Percentiles rank a stretch among this genome's conserved stretches.
Evolutionary conservation across 75 land plant species (phyloP).

Genomic region (Pinus tabuliformis): DNA sequence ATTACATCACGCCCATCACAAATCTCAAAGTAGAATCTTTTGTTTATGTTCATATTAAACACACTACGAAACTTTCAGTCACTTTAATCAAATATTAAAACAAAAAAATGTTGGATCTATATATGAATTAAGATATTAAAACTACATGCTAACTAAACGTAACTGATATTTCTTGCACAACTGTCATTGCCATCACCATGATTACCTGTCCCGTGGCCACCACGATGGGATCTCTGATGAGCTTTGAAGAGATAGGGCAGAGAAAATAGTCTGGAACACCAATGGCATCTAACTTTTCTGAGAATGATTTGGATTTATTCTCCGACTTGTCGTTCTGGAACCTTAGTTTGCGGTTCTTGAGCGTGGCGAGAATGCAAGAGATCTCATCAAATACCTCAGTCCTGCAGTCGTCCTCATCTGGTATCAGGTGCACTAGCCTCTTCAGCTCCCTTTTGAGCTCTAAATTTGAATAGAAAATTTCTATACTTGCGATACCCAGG

Average conservation of each 20-base stretch:
- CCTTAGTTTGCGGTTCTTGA: constrained; percentile 24
- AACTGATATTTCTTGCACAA: too few relatives aligned
- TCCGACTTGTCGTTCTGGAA: not conserved
- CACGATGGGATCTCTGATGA: constrained; percentile 83
- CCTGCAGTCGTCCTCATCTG: constrained; percentile 20
- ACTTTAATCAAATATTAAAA: too few relatives aligned
- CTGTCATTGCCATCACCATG: too few relatives aligned
- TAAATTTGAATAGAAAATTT: not conserved
- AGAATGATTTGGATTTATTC: not conserved
- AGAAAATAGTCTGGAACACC: constrained; percentile 56
- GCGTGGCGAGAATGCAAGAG: not conserved
- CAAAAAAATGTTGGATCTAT: too few relatives aligned
- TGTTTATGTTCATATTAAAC: too few relatives aligned
- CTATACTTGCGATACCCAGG: not conserved
- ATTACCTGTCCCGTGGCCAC: constrained; percentile 71
- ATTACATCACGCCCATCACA: not conserved
- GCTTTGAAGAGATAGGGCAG: constrained; percentile 70
- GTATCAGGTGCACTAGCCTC: constrained; percentile 27
- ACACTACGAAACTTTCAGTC: too few relatives aligned
- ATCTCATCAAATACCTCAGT: constrained; percentile 28
- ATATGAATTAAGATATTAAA: too few relatives aligned
- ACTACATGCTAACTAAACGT: too few relatives aligned
- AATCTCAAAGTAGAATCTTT: too few relatives aligned
- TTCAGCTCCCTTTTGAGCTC: constrained; percentile 37
- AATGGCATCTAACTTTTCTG: constrained; percentile 20